A percentile compares a stretch with the other conserved stretches of the same genome.
Conservation (phyloP, 148 eudicot genomes). For the Vaccinium myrtillus region DNA sequence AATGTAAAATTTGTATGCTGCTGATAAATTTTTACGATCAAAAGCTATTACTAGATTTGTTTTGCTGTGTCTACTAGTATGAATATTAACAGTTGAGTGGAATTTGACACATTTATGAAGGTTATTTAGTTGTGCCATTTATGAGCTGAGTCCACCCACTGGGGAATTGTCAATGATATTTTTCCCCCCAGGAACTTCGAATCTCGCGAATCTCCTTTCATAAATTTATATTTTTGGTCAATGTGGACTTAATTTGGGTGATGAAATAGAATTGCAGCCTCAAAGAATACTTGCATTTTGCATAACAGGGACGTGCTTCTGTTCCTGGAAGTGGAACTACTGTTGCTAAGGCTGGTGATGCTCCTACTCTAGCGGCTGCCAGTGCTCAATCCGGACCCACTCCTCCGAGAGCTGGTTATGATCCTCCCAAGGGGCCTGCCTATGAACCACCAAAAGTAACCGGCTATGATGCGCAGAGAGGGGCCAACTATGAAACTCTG, state of each 20-base stretch:
- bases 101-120: too few relatives aligned
- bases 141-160: neutral
- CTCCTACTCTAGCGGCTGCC: constrained; percentile 32
- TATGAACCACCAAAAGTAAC: constrained; percentile 49
- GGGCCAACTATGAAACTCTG: constrained; percentile 20
- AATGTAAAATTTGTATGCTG: neutral
- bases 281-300: constrained; percentile 9
- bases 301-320: constrained; percentile 42
- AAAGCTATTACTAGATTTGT: neutral
- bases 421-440: constrained; percentile 27
- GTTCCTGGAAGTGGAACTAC: constrained; percentile 37
- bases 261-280: neutral
- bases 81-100: neutral
- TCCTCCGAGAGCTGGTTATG: constrained; percentile 45
- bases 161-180: neutral
- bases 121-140: neutral
- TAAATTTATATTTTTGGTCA: too few relatives aligned
- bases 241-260: neutral
- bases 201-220: neutral
- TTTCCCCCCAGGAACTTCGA: neutral
- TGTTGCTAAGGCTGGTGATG: constrained; percentile 33
- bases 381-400: constrained; percentile 44
- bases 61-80: neutral
- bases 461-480: constrained; percentile 28
- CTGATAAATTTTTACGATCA: neutral